Conservation (phyloP, 208 protist genomes). For the Willaertia magna region DNA sequence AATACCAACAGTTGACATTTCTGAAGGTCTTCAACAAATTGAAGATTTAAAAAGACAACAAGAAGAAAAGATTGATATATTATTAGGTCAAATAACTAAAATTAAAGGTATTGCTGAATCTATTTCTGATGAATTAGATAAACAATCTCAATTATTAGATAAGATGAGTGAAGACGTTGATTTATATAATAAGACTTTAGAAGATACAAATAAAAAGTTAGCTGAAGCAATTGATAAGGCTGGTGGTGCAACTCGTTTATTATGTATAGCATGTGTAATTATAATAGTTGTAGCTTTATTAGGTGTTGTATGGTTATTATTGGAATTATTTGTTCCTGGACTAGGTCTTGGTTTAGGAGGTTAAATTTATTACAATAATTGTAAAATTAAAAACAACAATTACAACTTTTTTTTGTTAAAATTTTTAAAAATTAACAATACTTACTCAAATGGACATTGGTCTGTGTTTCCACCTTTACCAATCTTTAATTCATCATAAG, state of each 20-base stretch:
- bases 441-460: neutral
- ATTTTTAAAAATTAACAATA: no score
- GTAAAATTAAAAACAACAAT: no score
- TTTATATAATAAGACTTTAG: neutral
- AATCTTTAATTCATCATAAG: neutral
- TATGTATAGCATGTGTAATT: neutral
- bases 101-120: neutral
- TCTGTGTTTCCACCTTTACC: neutral
- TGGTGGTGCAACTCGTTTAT: neutral
- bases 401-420: no score
- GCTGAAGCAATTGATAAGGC: neutral
- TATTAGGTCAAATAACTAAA: neutral
- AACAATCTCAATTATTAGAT: neutral
- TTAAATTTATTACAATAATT: no score
- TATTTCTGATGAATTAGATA: neutral
- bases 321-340: neutral
- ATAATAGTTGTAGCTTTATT: neutral
- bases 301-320: neutral
- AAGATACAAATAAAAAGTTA: neutral
- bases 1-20: neutral
- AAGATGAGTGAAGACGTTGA: neutral
- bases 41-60: neutral
- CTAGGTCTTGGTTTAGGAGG: neutral
- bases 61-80: neutral
- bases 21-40: neutral